Conservation (phyloP, 140 eudicot genomes). For the Erigeron philadelphicus region DNA sequence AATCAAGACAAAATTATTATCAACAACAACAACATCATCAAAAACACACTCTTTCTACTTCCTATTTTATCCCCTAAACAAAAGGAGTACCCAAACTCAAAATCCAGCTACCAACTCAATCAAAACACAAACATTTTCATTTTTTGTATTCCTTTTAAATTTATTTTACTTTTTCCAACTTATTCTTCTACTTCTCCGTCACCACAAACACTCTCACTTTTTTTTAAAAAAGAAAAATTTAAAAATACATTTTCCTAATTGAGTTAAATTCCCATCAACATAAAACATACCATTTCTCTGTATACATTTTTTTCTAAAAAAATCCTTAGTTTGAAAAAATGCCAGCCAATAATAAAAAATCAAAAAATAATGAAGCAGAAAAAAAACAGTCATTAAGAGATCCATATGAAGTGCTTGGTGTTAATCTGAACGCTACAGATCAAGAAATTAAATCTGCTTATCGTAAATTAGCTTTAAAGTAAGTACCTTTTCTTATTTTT, state of each 20-base stretch:
- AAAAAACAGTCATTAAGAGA: slow-evolving; percentile 62
- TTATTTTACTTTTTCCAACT: slow-evolving; percentile 24
- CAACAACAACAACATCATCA: slow-evolving; percentile 10
- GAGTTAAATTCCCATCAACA: background rate
- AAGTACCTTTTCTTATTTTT: slow-evolving; percentile 29
- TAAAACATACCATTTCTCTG: background rate
- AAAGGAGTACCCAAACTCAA: slow-evolving; percentile 13
- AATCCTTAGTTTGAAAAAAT: slow-evolving; percentile 30
- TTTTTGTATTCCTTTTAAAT: background rate
- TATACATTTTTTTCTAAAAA: slow-evolving; percentile 2
- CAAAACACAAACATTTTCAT: slow-evolving; percentile 10
- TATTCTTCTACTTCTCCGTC: slow-evolving; percentile 30
- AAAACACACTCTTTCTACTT: background rate
- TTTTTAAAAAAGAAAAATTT: slow-evolving; percentile 20
- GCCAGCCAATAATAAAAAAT: slow-evolving; percentile 58
- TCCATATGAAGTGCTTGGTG: slow-evolving; percentile 88
- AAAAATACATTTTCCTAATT: background rate
- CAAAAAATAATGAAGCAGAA: slow-evolving; percentile 48
- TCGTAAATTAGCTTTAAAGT: slow-evolving; percentile 90
- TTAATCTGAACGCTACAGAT: slow-evolving; percentile 70
- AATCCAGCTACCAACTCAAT: slow-evolving; percentile 18
- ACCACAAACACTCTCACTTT: slow-evolving; percentile 21
- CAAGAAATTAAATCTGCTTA: slow-evolving; percentile 89
- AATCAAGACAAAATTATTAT: slow-evolving; percentile 26
- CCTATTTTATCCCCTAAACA: slow-evolving; percentile 23